phyloP scores from a whole-genome alignment of 2,329 filamentous ascomycete genomes.

The Ascocoryne sarcoides region DNA sequence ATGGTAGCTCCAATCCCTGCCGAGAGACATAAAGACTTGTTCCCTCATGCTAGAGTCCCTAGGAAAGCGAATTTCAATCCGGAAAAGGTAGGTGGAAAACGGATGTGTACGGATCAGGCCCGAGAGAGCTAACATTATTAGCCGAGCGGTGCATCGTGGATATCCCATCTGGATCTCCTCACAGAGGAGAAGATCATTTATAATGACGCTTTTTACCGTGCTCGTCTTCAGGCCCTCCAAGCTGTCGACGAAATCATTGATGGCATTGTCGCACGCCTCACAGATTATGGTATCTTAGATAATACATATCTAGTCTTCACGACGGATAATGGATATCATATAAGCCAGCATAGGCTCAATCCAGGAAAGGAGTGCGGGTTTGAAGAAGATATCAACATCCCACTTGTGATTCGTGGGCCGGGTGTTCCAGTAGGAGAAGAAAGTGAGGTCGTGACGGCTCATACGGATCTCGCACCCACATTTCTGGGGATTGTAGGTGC shows the following conservation, averaged over 20 bases:
- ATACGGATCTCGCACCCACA: slow-evolving; percentile 44
- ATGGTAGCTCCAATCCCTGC: slow-evolving; percentile 44
- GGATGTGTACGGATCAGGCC: neutral
- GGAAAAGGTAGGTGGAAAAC: slow-evolving; percentile 33
- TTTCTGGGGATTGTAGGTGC: slow-evolving; percentile 34
- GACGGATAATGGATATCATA: slow-evolving; percentile 45
- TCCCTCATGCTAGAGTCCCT: slow-evolving; percentile 50
- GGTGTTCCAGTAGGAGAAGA: slow-evolving; percentile 36
- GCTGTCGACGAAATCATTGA: slow-evolving; percentile 47
- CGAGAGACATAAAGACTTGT: slow-evolving; percentile 52
- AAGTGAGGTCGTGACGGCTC: slow-evolving; percentile 39
- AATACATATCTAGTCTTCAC: slow-evolving; percentile 52
- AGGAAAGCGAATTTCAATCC: slow-evolving; percentile 60
- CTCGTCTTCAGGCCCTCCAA: slow-evolving; percentile 43
- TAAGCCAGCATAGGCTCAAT: slow-evolving; percentile 41
- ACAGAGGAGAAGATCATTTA: slow-evolving; percentile 35
- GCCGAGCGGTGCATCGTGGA: slow-evolving; percentile 40
- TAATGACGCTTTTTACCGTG: slow-evolving; percentile 43
- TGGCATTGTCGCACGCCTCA: slow-evolving; percentile 35
- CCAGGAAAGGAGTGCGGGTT: slow-evolving; percentile 43
- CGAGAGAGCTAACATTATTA: slow-evolving; percentile 9
- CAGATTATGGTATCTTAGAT: slow-evolving; percentile 31
- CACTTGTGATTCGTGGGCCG: slow-evolving; percentile 50
- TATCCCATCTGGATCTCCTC: slow-evolving; percentile 34
- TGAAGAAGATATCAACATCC: slow-evolving; percentile 43